Base-by-base conservation (phyloP, 1,284 basidiomycete species). In the Retiboletus fuscus region DNA sequence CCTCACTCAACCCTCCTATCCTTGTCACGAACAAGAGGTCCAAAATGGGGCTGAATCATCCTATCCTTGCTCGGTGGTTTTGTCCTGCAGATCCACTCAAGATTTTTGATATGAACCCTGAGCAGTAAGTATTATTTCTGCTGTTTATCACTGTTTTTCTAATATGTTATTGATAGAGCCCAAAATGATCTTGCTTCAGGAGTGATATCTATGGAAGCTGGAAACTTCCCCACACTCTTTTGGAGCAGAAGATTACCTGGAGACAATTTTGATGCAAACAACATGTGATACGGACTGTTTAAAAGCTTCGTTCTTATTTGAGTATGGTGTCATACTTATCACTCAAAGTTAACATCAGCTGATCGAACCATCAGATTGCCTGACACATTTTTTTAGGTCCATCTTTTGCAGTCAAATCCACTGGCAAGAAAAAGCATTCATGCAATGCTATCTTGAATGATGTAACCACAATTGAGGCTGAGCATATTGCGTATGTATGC, bases 241-340 rank as follows among this genome's bases (percentile, higher is more conserved):
- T 67, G 47, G 39, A 51, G 66, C 34, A 41, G 66, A 28, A 26
- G 7, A 11, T 4, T 61, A 13, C 66, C 66, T 12, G 34, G 66
- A 22, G 26, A 44, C 6, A 28, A 66, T 13, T 44, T 57, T 26
- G 26, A 58, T 28, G 18, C 43, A 22, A 26, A n/a, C 15, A 39
- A 41, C 47, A 28, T 64, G 8, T 49, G 24, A 10, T 5, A 66
- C 13, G 34, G 44, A n/a, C 30, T 66, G 5, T 66, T 67, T 60
- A 44, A 44, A 18, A 44, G 44, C 44, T 44, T 16, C 15, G 7
- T 44, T 18, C 44, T 44, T 44, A 44, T 44, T 44, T 18, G 44
- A 11, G 44, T 44, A 18, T 18, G 44, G 13, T 44, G 10, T 44
- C 8, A 34, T 34, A 34, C 8, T 34, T 34, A 34, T 34, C 34